Percentiles rank a stretch among this genome's conserved stretches.
These are phyloP conservation scores for Arabidopsis lyrata DNA, from an alignment of 441 rosid species.

Conservation along the genomic window DNA sequence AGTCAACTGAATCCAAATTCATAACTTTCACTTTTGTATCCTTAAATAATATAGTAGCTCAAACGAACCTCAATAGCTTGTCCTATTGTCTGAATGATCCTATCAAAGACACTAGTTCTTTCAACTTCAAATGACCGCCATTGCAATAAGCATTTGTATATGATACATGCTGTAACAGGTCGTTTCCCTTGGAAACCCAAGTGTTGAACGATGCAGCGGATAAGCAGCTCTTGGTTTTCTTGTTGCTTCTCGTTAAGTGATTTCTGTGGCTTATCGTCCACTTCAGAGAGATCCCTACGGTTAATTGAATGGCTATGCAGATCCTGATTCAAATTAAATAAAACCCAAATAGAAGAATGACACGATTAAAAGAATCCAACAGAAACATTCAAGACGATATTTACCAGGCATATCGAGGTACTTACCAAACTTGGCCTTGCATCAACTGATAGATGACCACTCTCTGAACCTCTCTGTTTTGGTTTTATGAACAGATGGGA, in stretches of 20 bases:
- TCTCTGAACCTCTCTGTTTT: slow-evolving; percentile 78
- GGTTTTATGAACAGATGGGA: slow-evolving; percentile 36
- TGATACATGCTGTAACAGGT: slow-evolving; percentile 93
- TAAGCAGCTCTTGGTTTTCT: slow-evolving; percentile 95
- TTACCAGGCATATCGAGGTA: not conserved
- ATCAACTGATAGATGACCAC: slow-evolving; percentile 73
- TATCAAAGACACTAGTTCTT: slow-evolving; percentile 91
- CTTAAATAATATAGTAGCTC: slow-evolving; percentile 1
- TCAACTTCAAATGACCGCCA: slow-evolving; percentile 99
- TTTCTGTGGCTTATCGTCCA: slow-evolving; percentile 91
- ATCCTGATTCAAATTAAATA: slow-evolving; percentile 57
- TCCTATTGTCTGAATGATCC: slow-evolving; percentile 94
- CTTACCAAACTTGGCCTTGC: slow-evolving; percentile 66
- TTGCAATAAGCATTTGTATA: slow-evolving; percentile 94
- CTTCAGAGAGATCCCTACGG: slow-evolving; percentile 74
- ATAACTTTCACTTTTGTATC: not conserved
- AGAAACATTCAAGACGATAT: not conserved
- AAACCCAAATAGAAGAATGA: not conserved
- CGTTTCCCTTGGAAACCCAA: slow-evolving; percentile 83
- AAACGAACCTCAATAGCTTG: slow-evolving; percentile 90
- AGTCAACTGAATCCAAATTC: not conserved
- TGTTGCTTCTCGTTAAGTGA: slow-evolving; percentile 96
- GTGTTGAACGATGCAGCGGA: slow-evolving; percentile 91
- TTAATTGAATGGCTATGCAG: slow-evolving; percentile 75
- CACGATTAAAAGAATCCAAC: not conserved